Conservation (phyloP, 2,329 filamentous ascomycete genomes). For the Aspergillus puulaauensis region DNA sequence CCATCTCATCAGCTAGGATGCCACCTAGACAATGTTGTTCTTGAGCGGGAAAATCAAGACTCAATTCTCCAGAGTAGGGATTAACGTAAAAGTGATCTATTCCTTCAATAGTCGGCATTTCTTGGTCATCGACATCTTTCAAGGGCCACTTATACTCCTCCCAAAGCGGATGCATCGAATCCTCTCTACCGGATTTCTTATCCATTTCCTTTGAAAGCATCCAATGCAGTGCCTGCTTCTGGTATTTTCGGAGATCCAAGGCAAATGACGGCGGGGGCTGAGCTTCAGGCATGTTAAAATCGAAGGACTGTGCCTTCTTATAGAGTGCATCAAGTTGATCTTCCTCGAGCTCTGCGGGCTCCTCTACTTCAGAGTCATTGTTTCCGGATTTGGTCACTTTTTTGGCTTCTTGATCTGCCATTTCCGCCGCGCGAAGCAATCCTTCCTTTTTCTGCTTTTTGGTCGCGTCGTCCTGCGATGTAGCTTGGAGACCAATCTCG, state of each 20-base stretch:
- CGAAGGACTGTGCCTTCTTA: conserved; percentile 93
- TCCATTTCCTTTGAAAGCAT: conserved; percentile 93
- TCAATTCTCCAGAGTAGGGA: conserved; percentile 92
- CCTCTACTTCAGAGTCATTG: conserved; percentile 65
- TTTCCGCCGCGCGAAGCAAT: conserved; percentile 81
- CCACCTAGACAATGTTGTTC: conserved; percentile 94
- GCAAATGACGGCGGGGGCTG: conserved; percentile 80
- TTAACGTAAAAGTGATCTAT: conserved; percentile 88
- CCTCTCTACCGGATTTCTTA: conserved; percentile 66
- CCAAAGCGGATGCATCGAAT: conserved; percentile 95
- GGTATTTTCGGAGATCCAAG: conserved; percentile 84
- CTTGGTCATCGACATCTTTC: conserved; percentile 82
- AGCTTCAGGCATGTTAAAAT: conserved; percentile 85
- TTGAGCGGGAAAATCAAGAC: conserved; percentile 85
- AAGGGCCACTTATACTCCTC: conserved; percentile 90
- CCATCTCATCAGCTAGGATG: conserved; percentile 94
- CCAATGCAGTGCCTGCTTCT: conserved; percentile 94
- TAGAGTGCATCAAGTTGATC: conserved; percentile 93
- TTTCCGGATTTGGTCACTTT: conserved; percentile 45
- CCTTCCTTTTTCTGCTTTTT: conserved; percentile 80
- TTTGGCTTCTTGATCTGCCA: conserved; percentile 71
- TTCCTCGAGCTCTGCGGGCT: conserved; percentile 88
- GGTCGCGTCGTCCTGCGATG: conserved; percentile 69
- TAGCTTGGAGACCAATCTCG: conserved; percentile 80
- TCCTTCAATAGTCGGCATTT: conserved; percentile 63